A percentile compares a stretch with the other conserved stretches of the same genome.
Conservation (phyloP, 805 yeast species). For the Metschnikowia corniflorae region DNA sequence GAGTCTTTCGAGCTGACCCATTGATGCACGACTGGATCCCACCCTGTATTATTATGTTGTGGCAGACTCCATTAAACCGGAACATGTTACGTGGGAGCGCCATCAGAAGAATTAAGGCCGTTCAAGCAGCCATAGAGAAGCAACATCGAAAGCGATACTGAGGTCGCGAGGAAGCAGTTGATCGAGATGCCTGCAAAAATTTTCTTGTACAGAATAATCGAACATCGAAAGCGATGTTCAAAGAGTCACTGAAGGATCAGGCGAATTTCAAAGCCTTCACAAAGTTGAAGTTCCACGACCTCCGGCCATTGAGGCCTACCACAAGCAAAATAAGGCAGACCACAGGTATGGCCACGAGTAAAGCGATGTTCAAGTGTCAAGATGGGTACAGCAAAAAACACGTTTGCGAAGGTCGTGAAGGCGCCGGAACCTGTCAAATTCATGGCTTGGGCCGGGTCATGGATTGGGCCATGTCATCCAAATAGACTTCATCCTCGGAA, state of each 20-base stretch:
- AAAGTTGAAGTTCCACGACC: conserved; percentile 44
- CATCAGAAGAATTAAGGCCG: conserved; percentile 31
- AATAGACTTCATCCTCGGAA: conserved; percentile 31
- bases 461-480: conserved; percentile 21
- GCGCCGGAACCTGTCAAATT: conserved; percentile 45
- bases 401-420: conserved; percentile 62
- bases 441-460: conserved; percentile 15
- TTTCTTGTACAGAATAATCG: conserved; percentile 23
- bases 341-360: conserved; percentile 55
- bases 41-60: too few species aligned
- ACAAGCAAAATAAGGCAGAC: conserved; percentile 44
- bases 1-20: too few species aligned
- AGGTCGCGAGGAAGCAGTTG: conserved; percentile 32
- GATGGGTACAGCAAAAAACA: conserved; percentile 53
- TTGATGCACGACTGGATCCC: too few species aligned
- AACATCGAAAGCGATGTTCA: conserved; percentile 23
- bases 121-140: conserved; percentile 56
- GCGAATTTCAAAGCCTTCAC: conserved; percentile 56
- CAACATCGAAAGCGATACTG: conserved; percentile 49
- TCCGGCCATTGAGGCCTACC: conserved; percentile 44
- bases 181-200: conserved; percentile 40
- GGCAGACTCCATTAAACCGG: too few species aligned
- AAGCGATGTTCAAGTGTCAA: conserved; percentile 50
- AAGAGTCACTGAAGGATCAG: conserved; percentile 38
- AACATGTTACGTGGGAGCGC: too few species aligned